Base-by-base conservation (phyloP, 2,329 filamentous ascomycete species). In the Cordyceps militaris region DNA sequence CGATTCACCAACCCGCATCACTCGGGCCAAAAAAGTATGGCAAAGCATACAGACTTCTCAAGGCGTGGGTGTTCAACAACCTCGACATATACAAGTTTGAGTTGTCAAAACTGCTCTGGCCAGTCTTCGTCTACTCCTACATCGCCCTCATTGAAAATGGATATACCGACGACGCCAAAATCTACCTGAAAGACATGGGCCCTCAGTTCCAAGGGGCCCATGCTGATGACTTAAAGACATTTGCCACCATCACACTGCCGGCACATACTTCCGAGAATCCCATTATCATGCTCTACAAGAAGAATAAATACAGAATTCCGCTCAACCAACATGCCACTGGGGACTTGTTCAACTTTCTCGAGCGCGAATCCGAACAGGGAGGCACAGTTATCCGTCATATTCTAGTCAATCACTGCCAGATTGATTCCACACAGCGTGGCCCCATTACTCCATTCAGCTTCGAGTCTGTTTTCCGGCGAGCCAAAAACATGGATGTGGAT, bases 21-120 rank as follows among this genome's bases (percentile, higher is more conserved):
- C 69, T 80, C 59, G 87, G 89, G 0, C 87, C 88, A 8, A 84
- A 86, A 54, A 94, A 89, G 70, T 97, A 93, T 67, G 76, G 82
- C 42, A 86, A 83, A 62, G 87, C 89, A 0, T 97, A 81, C 78
- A 82, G 82, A 58, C 74, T 92, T 43, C 76, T 96, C 43, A 86
- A 82, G 62, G 82, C 84, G 62, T 99, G 92, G 88, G 86, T 96
- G 48, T 91, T 97, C 63, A 91, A 93, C 64, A 92, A 90, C 59
- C 79, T 99, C 24, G 93, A 97, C 63, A 81, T 97, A 28, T 97
- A 97, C 81, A 96, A 96, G 84, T 91, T 93, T 46, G 94, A 99
- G 74, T 79, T 99, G 3, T 82, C 84, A 59, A 91, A 95, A 63
- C 78, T 97, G 4, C 75, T 96, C 16, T 99, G 94, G 91, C 94